A percentile compares a stretch with the other conserved stretches of the same genome.
Evolutionary conservation across 257 asterid genomes (phyloP).

Genomic region (Solanum lycopersicoides): DNA sequence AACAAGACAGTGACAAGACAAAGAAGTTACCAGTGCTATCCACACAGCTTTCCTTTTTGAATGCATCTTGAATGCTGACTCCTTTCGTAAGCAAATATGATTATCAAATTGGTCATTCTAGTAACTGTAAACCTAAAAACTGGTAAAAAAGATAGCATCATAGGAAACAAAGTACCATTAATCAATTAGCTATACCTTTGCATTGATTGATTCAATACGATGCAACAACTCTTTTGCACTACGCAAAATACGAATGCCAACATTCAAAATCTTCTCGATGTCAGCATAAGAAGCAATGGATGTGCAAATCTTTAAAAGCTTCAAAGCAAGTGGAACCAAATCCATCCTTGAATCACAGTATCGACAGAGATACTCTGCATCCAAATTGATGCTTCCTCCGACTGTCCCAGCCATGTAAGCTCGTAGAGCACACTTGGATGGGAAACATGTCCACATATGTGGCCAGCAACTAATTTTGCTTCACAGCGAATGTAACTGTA

Average conservation of each 20-base stretch:
- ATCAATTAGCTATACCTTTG: slow-evolving; percentile 39
- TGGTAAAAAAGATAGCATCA: background rate
- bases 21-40: background rate
- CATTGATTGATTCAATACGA: slow-evolving; percentile 37
- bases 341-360: slow-evolving; percentile 73
- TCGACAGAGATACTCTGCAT: slow-evolving; percentile 78
- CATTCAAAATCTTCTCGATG: slow-evolving; percentile 37
- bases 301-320: slow-evolving; percentile 36
- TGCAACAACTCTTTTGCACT: slow-evolving; percentile 37
- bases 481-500: slow-evolving; percentile 50
- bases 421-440: slow-evolving; percentile 69
- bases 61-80: background rate
- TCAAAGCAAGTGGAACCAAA: slow-evolving; percentile 43
- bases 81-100: background rate
- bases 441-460: slow-evolving; percentile 62
- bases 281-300: slow-evolving; percentile 30
- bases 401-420: slow-evolving; percentile 79
- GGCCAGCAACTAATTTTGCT: slow-evolving; percentile 26
- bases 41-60: too few species aligned
- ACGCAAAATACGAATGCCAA: slow-evolving; percentile 37
- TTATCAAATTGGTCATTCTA: background rate
- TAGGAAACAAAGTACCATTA: background rate
- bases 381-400: slow-evolving; percentile 63
- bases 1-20: background rate
- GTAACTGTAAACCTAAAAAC: too few species aligned